These are phyloP conservation scores for Nicotiana undulata DNA, from an alignment of 257 asterid species.

Conservation along the genomic window DNA sequence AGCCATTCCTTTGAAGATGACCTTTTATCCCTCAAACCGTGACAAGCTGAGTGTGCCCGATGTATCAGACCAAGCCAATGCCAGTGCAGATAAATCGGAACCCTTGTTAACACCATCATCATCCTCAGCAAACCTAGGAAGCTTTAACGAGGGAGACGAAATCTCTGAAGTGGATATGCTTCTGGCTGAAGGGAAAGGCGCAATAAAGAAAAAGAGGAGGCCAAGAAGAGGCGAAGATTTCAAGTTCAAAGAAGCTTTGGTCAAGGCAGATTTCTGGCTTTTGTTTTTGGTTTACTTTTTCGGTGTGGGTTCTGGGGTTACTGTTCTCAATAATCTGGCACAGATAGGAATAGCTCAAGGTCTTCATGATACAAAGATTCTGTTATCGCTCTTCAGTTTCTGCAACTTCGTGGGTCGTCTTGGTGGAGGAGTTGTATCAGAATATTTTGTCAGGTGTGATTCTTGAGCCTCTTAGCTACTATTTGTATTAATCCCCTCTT, in stretches of 20 bases:
- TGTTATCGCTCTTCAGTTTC: slow-evolving; percentile 61
- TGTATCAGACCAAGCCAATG: slow-evolving; percentile 6
- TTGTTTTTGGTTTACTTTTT: slow-evolving; percentile 54
- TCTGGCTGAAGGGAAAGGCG: slow-evolving; percentile 62
- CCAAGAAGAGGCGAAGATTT: slow-evolving; percentile 76
- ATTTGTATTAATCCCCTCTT: not conserved
- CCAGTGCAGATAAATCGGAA: slow-evolving; percentile 15
- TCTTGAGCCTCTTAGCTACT: not conserved
- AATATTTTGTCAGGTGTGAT: slow-evolving; percentile 48
- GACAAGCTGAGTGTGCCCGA: slow-evolving; percentile 9
- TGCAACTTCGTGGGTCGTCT: slow-evolving; percentile 68
- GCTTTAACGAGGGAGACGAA: slow-evolving; percentile 25
- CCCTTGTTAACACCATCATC: slow-evolving; percentile 39
- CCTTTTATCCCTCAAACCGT: slow-evolving; percentile 38
- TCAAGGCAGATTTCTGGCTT: slow-evolving; percentile 79
- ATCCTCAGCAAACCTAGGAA: slow-evolving; percentile 27
- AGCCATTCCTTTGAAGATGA: slow-evolving; percentile 62
- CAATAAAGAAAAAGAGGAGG: slow-evolving; percentile 40
- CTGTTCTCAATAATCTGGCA: slow-evolving; percentile 72
- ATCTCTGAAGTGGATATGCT: slow-evolving; percentile 44
- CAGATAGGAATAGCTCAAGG: slow-evolving; percentile 59
- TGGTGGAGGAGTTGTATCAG: slow-evolving; percentile 73
- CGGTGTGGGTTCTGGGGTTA: slow-evolving; percentile 71
- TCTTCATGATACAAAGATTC: slow-evolving; percentile 43
- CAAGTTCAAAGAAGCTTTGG: slow-evolving; percentile 44